Conservation (phyloP, 345 rosid genomes). For the Eucalyptus lansdowneana region DNA sequence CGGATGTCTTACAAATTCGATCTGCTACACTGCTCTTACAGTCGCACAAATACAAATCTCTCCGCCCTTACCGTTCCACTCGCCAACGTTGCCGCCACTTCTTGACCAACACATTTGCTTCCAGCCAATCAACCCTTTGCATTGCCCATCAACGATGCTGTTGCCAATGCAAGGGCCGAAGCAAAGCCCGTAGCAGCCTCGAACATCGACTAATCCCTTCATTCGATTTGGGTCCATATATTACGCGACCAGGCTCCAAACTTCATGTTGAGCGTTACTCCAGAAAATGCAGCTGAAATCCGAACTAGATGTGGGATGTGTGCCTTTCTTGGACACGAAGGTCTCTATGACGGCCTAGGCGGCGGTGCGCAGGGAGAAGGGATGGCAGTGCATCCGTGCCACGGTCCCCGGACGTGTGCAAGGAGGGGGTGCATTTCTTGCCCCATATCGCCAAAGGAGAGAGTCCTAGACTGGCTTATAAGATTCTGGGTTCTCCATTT, state of each 20-base stretch:
- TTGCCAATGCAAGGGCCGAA: neutral
- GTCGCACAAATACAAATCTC: neutral
- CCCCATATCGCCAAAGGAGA: rapidly evolving
- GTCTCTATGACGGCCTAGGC: too few species aligned
- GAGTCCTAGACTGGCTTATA: too few species aligned
- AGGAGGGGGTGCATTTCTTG: too few species aligned
- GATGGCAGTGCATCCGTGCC: too few species aligned
- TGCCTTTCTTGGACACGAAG: neutral
- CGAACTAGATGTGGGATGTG: too few species aligned
- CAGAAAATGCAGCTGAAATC: too few species aligned
- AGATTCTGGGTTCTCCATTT: too few species aligned
- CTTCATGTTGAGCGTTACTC: too few species aligned
- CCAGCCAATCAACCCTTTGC: neutral
- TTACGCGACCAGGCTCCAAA: constrained; percentile 14
- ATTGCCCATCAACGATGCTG: neutral
- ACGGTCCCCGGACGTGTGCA: too few species aligned
- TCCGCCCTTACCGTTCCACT: neutral
- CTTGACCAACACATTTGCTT: neutral
- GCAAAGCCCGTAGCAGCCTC: neutral
- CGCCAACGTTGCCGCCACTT: neutral
- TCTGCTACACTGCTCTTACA: neutral
- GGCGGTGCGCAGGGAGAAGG: rapidly evolving
- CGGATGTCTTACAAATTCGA: neutral
- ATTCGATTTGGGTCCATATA: constrained; percentile 32
- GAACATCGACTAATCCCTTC: neutral